Base-by-base conservation (phyloP, 1,284 basidiomycete genomes). In the Moniliella sp. region DNA sequence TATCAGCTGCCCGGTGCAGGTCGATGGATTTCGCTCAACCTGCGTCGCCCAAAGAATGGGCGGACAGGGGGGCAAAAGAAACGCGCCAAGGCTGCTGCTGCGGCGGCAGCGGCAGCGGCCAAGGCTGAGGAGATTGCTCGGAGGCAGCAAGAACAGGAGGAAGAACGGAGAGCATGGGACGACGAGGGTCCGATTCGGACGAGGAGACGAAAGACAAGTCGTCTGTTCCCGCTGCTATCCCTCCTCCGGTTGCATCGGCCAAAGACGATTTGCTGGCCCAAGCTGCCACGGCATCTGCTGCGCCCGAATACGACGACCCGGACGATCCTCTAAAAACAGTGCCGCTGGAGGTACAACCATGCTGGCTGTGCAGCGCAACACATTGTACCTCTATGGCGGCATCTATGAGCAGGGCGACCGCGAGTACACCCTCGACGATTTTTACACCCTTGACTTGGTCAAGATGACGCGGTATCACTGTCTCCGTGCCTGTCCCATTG, bases 281-380 rank as follows among this genome's bases (percentile, higher is more conserved):
- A n/a, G n/a, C n/a, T n/a, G n/a, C n/a, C n/a, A n/a, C n/a, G n/a
- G n/a, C n/a, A n/a, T n/a, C n/a, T n/a, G n/a, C n/a, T n/a, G n/a
- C n/a, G n/a, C n/a, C n/a, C n/a, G n/a, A n/a, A n/a, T n/a, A 29
- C 5, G 28, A 32, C 21, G 73, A 78, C 44, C 65, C 66, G 0
- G 73, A 80, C 34, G 80, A 84, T 49, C 79, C 81, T 0, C 64
- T 67, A 19, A 64, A 70, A 38, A 75, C 75, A 0, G 62, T 69
- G 0, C 84, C 84, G 0, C 64, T 78, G 5, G 69, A 74, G 83
- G n/a, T 91, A 86, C 62, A 91, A 91, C 79, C 2, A 88, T 91
- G 81, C 66, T 88, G 5, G 75, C 81, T 0, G 74, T 88, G 2
- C 67, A 82, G 30, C 70, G 75, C 18, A 88, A 86, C 57, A 82